A percentile compares a stretch with the other conserved stretches of the same genome.
Evolutionary conservation across 1,139 yeast genomes (phyloP).

Genomic region (Ashbya aceris): DNA sequence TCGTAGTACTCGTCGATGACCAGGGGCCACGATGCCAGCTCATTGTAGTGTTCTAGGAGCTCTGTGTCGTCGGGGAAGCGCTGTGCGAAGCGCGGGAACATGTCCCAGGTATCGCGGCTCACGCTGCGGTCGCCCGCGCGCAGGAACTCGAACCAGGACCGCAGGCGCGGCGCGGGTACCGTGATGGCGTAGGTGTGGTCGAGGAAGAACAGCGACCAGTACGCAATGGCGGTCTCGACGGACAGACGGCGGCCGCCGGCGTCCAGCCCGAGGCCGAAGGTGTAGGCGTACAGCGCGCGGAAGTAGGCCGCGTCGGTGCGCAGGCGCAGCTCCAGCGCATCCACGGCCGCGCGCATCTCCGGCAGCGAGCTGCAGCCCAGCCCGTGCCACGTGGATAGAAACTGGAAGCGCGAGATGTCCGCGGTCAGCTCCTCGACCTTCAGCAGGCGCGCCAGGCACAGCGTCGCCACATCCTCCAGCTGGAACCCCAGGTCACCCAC

Average conservation of each 20-base stretch:
- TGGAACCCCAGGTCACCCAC: conserved; percentile 57
- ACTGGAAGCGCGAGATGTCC: conserved; percentile 23
- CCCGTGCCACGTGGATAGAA: conserved; percentile 16
- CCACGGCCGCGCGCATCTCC: conserved; percentile 43
- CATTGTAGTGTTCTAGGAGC: conserved; percentile 50
- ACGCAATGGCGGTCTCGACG: conserved; percentile 57
- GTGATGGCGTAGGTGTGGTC: conserved; percentile 39
- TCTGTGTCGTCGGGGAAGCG: conserved; percentile 45
- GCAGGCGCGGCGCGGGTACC: conserved; percentile 35
- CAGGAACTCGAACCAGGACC: conserved; percentile 27
- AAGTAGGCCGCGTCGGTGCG: conserved; percentile 36
- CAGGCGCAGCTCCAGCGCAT: conserved; percentile 33
- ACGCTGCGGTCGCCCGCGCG: conserved; percentile 31
- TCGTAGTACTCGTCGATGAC: conserved; percentile 79
- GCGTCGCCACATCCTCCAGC: conserved; percentile 64
- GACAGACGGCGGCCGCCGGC: conserved; percentile 50
- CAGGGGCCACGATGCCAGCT: conserved; percentile 86
- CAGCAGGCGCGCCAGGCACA: conserved; percentile 62
- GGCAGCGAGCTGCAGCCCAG: conserved; percentile 32
- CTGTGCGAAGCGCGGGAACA: conserved; percentile 61
- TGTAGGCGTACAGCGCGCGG: conserved; percentile 53
- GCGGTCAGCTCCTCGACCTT: conserved; percentile 29
- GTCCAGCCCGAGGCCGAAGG: conserved; percentile 61
- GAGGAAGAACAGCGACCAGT: conserved; percentile 63
- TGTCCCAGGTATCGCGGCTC: conserved; percentile 73